Evolutionary conservation across 306 rosid species (phyloP), one percentile per base, ranked within the genome.

Genomic region (Ammopiptanthus mongolicus): DNA sequence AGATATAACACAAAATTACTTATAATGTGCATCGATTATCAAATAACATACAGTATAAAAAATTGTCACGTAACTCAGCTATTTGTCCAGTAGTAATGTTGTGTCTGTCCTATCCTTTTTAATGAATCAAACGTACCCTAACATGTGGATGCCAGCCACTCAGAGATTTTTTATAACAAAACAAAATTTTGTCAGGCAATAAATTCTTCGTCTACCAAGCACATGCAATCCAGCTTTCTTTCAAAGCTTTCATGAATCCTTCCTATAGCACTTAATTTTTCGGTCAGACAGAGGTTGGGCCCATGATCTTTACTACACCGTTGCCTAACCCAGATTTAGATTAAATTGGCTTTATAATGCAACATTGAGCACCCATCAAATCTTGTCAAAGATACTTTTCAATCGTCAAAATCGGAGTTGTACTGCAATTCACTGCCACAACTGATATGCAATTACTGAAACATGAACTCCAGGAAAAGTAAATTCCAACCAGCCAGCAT

Each of bases 151-250:
- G 81, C 81, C 78, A 34, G 63, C 82, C 37, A 63, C 28, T 44
- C 6, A 14, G 6, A 51, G 46, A 72, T 39, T 75, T 41, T n/a
- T n/a, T n/a, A n/a, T n/a, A n/a, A 67, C 37, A 76, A 12, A 71
- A 73, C 9, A 12, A 64, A 53, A 28, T 42, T 59, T 72, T 75
- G 79, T 65, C 53, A 0, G 1, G 53, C 86, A 85, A 50, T 89
- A 74, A 89, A 77, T 81, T 84, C 75, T 85, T 56, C 88, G 87
- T 81, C 89, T 74, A 80, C 89, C 87, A 21, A 6, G 86, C 90
- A 88, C 91, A 67, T 89, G 89, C 81, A 72, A 39, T 31, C 74
- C 80, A 65, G 18, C 75, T 46, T 52, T 60, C 64, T 39, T 61
- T 36, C 51, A 41, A 71, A 39, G 14, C 56, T 22, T 37, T 72